Conservation (phyloP, 2,329 filamentous ascomycete genomes). For the Arthrobotrys pseudoclavata region DNA sequence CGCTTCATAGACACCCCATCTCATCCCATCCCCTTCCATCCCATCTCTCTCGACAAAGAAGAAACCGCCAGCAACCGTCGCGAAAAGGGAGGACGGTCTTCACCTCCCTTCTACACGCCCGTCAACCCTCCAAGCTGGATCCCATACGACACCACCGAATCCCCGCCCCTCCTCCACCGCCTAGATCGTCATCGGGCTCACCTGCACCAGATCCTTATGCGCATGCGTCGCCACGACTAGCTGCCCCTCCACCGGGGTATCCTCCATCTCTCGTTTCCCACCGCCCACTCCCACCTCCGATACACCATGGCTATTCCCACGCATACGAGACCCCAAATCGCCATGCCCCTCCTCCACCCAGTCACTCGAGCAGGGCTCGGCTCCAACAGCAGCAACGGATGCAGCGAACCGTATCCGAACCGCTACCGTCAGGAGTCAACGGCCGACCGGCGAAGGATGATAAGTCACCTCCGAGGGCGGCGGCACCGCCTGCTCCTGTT, state of each 20-base stretch:
- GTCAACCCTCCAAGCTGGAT: conserved; percentile 53
- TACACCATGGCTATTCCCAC: conserved; percentile 57
- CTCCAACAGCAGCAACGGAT: conserved; percentile 60
- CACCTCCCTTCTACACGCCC: conserved; percentile 19
- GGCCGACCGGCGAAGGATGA: conserved; percentile 42
- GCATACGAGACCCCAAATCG: conserved; percentile 51
- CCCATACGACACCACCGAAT: conserved; percentile 59
- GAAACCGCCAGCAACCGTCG: conserved; percentile 28
- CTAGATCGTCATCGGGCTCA: conserved; percentile 48
- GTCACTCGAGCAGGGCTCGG: conserved; percentile 56
- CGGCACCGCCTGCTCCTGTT: conserved; percentile 39
- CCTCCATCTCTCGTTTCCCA: conserved; percentile 51
- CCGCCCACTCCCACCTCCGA: conserved; percentile 55
- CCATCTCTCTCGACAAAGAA: conserved; percentile 25
- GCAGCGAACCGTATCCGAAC: conserved; percentile 57
- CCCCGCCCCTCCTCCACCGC: conserved; percentile 54
- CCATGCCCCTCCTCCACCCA: conserved; percentile 57
- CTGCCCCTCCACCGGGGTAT: conserved; percentile 56
- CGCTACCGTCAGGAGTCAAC: conserved; percentile 21
- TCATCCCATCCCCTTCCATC: conserved; percentile 26
- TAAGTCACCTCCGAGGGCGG: conserved; percentile 48
- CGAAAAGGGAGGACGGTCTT: conserved; percentile 30
- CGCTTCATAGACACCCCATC: background rate
- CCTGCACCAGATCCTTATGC: conserved; percentile 56
- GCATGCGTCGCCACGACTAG: conserved; percentile 54